Conservation (phyloP, 2,329 filamentous ascomycete species). For the Aspergillus arachidicola region DNA sequence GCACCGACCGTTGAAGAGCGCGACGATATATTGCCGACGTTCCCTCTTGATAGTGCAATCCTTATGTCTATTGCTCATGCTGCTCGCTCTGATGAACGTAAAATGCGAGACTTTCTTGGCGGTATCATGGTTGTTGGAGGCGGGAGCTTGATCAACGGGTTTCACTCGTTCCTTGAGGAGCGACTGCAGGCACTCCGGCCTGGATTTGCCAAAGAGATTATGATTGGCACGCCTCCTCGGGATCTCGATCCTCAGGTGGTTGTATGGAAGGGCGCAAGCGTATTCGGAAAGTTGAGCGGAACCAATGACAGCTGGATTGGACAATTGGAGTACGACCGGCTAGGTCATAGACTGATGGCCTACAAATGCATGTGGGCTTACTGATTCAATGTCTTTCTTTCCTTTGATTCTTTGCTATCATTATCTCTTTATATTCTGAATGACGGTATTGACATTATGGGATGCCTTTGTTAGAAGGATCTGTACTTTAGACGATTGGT, state of each 20-base stretch:
- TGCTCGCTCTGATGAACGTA: constrained; percentile 86
- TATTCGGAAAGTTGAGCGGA: constrained; percentile 82
- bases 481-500: constrained; percentile 8
- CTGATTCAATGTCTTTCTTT: constrained; percentile 32
- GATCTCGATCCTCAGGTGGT: constrained; percentile 98
- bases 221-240: constrained; percentile 72
- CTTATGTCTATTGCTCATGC: constrained; percentile 86
- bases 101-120: constrained; percentile 84
- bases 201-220: constrained; percentile 66
- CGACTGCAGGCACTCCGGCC: constrained; percentile 68
- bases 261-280: constrained; percentile 95
- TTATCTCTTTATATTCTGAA: constrained; percentile 11
- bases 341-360: constrained; percentile 79
- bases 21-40: constrained; percentile 78
- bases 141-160: constrained; percentile 76
- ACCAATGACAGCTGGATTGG: constrained; percentile 97
- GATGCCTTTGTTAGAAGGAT: constrained; percentile 5
- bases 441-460: constrained; percentile 16
- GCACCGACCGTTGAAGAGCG: constrained; percentile 60
- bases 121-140: constrained; percentile 91
- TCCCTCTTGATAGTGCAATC: constrained; percentile 85
- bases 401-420: constrained; percentile 12
- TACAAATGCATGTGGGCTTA: constrained; percentile 74
- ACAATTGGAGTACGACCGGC: constrained; percentile 80
- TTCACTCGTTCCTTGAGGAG: constrained; percentile 82